Evolutionary conservation across 176 grass and related monocot species (phyloP).

Genomic region (Avena eriantha): DNA sequence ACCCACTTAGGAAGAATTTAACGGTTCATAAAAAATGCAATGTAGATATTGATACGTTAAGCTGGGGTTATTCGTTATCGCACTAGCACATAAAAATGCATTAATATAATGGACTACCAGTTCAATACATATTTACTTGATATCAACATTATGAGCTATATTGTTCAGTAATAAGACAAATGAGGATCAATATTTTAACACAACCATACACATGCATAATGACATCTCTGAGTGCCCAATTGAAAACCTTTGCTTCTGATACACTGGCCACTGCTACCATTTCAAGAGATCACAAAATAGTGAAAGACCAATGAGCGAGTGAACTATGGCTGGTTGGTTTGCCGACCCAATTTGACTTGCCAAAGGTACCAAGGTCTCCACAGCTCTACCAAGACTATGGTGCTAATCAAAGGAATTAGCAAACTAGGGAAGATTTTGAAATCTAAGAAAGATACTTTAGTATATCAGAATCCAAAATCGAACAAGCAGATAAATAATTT

Average conservation of each 20-base stretch:
- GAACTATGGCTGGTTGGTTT: neutral
- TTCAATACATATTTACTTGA: neutral
- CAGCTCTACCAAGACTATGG: neutral
- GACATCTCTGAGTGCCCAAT: neutral
- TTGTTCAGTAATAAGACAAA: neutral
- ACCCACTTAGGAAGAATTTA: neutral
- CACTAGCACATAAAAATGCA: neutral
- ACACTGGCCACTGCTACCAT: neutral
- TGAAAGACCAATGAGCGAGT: neutral
- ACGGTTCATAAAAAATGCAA: neutral
- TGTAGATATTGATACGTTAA: neutral
- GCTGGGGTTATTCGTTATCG: too few species aligned
- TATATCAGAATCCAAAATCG: neutral
- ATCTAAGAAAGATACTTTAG: neutral
- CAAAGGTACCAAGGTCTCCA: neutral
- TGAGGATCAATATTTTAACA: neutral
- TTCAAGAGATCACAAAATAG: slow-evolving; percentile 1
- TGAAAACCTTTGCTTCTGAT: neutral
- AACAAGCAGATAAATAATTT: neutral
- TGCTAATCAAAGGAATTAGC: neutral
- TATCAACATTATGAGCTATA: neutral
- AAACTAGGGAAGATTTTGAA: neutral
- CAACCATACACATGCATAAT: neutral
- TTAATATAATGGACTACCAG: neutral
- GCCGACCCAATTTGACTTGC: neutral